Evolutionary conservation across 108 stramenopile genomes (phyloP).

Genomic region (Cyclostephanos tholiformis): DNA sequence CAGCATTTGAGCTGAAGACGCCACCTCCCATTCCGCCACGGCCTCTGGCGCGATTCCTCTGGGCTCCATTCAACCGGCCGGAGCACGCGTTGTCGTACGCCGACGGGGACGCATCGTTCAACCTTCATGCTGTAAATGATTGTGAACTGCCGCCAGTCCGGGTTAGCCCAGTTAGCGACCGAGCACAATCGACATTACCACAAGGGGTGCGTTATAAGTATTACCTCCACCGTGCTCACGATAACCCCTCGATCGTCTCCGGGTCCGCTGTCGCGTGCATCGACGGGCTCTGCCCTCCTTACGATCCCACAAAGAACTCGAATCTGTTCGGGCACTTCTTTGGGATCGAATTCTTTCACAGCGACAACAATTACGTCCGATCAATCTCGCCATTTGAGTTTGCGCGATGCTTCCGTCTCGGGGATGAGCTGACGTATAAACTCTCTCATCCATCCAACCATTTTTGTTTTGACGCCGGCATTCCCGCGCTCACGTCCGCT

Average conservation of each 20-base stretch:
- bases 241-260: background rate
- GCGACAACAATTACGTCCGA: slow-evolving; percentile 1
- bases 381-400: slow-evolving; percentile 27
- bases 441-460: background rate
- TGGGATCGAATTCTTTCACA: slow-evolving; percentile 10
- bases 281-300: background rate
- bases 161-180: background rate
- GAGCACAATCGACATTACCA: background rate
- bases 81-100: background rate
- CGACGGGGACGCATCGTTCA: background rate
- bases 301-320: background rate
- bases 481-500: slow-evolving; percentile 3
- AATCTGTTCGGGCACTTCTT: slow-evolving; percentile 20
- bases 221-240: background rate
- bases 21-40: background rate
- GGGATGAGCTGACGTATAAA: slow-evolving; percentile 6
- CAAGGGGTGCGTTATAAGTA: background rate
- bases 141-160: background rate
- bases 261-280: background rate
- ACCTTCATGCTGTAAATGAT: background rate
- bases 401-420: slow-evolving; percentile 1
- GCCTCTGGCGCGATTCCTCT: background rate
- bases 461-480: background rate
- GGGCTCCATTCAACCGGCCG: background rate
- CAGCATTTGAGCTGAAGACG: background rate